phyloP scores from a whole-genome alignment of 2,329 filamentous ascomycete species.

The Dactylellina cionopaga region DNA sequence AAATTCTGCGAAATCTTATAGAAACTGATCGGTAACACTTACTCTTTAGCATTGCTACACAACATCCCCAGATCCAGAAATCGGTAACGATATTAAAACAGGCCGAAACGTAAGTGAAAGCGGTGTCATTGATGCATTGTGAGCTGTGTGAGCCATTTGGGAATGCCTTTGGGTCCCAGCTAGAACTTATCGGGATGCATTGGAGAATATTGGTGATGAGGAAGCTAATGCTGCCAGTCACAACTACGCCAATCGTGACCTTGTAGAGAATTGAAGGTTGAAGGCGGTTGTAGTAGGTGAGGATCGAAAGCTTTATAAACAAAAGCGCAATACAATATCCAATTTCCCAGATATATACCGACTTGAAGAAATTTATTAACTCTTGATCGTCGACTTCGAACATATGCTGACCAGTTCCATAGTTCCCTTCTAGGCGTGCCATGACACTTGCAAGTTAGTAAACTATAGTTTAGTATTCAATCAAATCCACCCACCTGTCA shows the following conservation, averaged over 20 bases:
- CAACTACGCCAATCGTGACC: conserved; percentile 11
- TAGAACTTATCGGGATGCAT: conserved; percentile 60
- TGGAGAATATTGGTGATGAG: conserved; percentile 57
- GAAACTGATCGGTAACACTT: background rate
- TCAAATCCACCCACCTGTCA: conserved; percentile 10
- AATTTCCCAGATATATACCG: conserved; percentile 43
- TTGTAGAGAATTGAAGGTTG: conserved; percentile 28
- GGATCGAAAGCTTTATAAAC: conserved; percentile 36
- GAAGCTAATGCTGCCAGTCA: conserved; percentile 27
- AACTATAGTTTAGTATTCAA: background rate
- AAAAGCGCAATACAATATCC: conserved; percentile 14
- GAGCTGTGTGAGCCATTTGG: conserved; percentile 15
- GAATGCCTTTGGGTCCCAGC: conserved; percentile 57
- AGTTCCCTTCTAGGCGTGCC: conserved; percentile 3
- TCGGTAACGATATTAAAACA: conserved; percentile 47
- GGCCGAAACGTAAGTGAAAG: conserved; percentile 24
- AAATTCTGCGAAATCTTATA: background rate
- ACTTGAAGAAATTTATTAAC: conserved; percentile 21
- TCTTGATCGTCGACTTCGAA: conserved; percentile 15
- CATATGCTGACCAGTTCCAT: conserved; percentile 42
- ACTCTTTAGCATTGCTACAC: conserved; percentile 39
- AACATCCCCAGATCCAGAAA: conserved; percentile 46
- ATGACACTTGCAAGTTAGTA: background rate
- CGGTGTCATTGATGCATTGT: conserved; percentile 19
- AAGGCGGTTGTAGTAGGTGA: conserved; percentile 40